Evolutionary conservation across 225 moss, liverwort and hornwort species (phyloP), one percentile per base, ranked within the genome.

Genomic region (Physcomitrium patens): DNA sequence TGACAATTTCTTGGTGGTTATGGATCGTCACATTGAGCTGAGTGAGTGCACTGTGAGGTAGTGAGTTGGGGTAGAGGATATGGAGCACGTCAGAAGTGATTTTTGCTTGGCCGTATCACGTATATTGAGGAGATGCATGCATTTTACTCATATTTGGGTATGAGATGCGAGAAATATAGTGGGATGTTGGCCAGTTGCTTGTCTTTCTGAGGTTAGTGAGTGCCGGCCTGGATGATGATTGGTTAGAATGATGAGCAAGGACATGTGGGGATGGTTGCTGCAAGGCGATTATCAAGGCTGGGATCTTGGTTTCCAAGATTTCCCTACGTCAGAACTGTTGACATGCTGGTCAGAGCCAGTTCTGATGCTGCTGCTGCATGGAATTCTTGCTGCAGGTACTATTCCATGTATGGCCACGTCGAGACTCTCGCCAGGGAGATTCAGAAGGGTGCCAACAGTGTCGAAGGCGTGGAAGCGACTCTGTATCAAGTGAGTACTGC

Each of bases 381-480:
- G 3, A 49, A 49, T 14, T 3, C 15, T 23, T 42, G 19, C 0
- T 74, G 61, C 84, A 87, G 87, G 47, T 87, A 87, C 56, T 88
- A 88, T 57, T 88, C 88, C 58, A 88, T 85, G 85, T 88, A 86
- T 75, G 85, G 88, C 8, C 88, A 88, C 68, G 45, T 88, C 11
- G 88, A 80, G 58, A 0, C 67, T 28, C 80, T 88, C 5, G 88
- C 88, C 8, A 74, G 22, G 69, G 85, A 82, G 77, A 88, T 88
- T 12, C 80, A 77, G 72, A 78, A 82, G 57, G 88, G 88, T 2
- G 88, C 88, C 59, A 83, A 42, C 65, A 79, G 82, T 42, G 88
- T 88, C 9, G 78, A 80, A 26, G 85, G 85, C 10, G 85, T 88
- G 49, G 85, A 88, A 52, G 88, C 82, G 24, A 80, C 69, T 75